Evolutionary conservation across 768 basidiomycete species (phyloP).

Genomic region (Gloeophyllum trabeum): DNA sequence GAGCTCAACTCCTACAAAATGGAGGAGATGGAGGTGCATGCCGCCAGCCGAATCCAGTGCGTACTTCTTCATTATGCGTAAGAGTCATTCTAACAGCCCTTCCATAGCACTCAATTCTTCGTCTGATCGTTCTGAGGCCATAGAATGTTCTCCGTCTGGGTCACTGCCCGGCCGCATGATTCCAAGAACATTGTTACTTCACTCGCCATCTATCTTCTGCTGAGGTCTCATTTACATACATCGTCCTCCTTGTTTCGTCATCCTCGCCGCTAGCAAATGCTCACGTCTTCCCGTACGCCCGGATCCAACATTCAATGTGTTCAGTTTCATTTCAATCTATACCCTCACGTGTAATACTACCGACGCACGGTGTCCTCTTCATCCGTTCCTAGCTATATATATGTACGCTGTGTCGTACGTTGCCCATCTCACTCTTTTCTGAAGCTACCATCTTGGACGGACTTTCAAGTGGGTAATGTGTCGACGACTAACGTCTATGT

Average conservation of each 20-base stretch:
- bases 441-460: constrained; percentile 10
- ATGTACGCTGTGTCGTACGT: constrained; percentile 11
- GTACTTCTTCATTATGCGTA: constrained; percentile 19
- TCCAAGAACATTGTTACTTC: constrained; percentile 4
- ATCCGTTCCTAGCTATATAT: constrained; percentile 4
- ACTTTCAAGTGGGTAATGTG: constrained; percentile 1
- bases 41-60: constrained; percentile 82
- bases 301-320: constrained; percentile 1
- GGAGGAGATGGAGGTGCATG: constrained; percentile 99
- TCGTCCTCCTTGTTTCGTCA: not conserved
- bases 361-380: constrained; percentile 10
- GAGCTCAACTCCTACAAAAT: constrained; percentile 98
- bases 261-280: not conserved
- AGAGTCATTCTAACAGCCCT: constrained; percentile 5
- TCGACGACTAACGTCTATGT: not conserved
- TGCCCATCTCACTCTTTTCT: constrained; percentile 9
- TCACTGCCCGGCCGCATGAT: constrained; percentile 14
- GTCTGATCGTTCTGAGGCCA: constrained; percentile 36
- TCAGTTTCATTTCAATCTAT: constrained; percentile 7
- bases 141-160: constrained; percentile 13
- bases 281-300: not conserved
- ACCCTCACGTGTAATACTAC: constrained; percentile 15
- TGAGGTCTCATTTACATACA: not conserved
- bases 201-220: not conserved
- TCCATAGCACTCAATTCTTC: constrained; percentile 74